Evolutionary conservation across 768 basidiomycete genomes (phyloP), one percentile per base, ranked within the genome.

Genomic region (Lentinus brumalis): DNA sequence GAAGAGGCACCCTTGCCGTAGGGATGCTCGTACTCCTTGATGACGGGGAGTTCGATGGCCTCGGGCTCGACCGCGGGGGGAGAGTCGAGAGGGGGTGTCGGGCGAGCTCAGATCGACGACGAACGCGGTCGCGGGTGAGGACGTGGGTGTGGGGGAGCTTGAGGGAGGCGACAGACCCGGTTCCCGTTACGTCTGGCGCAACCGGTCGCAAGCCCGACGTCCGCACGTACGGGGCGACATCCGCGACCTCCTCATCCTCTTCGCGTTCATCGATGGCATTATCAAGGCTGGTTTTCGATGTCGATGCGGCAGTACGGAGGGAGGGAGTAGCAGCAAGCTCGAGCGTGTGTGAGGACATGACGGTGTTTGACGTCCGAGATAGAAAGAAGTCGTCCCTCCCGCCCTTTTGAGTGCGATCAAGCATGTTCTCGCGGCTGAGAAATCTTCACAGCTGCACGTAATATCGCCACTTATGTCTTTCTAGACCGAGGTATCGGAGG

Each of bases 11-110:
- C 62, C 29, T 15, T 15, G 53, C 29, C 10, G 6, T 53, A 14
- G 21, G 38, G n/a, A 21, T 39, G 50, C 18, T 49, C 29, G 59
- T 54, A 39, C 40, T 59, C 63, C 12, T 42, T 57, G 35, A 65
- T 59, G 49, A 57, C 49, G 14, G 65, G 59, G 21, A 68, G 66
- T 59, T 70, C 69, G 54, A 68, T 59, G 39, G 53, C 57, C 45
- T 65, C 69, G 26, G 56, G 56, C 38, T 61, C 57, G 15, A 53
- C 4, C 9, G 56, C 59, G 5, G 57, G 49, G 9, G 65, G 59
- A 2, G 63, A 53, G 26, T 45, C 52, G 21, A 59, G 55, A 12
- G 56, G 50, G 53, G 63, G 42, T 18, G 42, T 31, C 50, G 60
- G 30, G 64, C 26, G 16, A 68, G 56, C 11, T 65, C 67, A 21